phyloP scores from a whole-genome alignment of 495 filamentous ascomycete species.

The Trichoderma orchidacearum region DNA sequence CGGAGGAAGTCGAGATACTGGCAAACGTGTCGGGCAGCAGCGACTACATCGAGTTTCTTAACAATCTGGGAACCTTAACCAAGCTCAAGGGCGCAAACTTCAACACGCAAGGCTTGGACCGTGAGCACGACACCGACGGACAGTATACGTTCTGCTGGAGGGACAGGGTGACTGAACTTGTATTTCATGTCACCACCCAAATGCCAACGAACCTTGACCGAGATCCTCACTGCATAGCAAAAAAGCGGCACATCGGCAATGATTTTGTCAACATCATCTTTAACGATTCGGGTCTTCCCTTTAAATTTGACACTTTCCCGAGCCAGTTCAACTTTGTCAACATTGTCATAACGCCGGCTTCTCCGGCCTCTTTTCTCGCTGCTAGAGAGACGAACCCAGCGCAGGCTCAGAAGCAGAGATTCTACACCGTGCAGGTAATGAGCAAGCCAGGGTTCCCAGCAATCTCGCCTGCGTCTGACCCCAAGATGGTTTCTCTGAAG shows the following conservation, averaged over 20 bases:
- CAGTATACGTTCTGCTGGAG: slow-evolving; percentile 84
- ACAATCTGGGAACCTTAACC: slow-evolving; percentile 66
- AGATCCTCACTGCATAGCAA: slow-evolving; percentile 63
- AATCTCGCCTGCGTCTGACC: slow-evolving; percentile 74
- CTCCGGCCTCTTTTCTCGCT: slow-evolving; percentile 46
- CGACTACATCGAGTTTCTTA: slow-evolving; percentile 75
- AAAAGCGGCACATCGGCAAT: slow-evolving; percentile 94
- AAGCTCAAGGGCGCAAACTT: slow-evolving; percentile 68
- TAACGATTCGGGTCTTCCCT: slow-evolving; percentile 81
- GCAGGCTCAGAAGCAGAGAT: slow-evolving; percentile 30
- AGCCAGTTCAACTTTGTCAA: slow-evolving; percentile 92
- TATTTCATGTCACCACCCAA: slow-evolving; percentile 90
- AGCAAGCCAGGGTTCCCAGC: slow-evolving; percentile 75
- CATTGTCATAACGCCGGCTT: slow-evolving; percentile 86
- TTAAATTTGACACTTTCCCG: slow-evolving; percentile 82
- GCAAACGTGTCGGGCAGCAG: slow-evolving; percentile 68
- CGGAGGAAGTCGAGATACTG: slow-evolving; percentile 66
- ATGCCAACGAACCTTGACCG: slow-evolving; percentile 79
- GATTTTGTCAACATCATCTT: slow-evolving; percentile 97
- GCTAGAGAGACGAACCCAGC: slow-evolving; percentile 22
- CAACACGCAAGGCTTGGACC: slow-evolving; percentile 90
- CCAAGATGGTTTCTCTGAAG: slow-evolving; percentile 71
- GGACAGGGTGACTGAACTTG: slow-evolving; percentile 84
- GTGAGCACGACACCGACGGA: slow-evolving; percentile 60
- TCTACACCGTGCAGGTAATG: slow-evolving; percentile 76